phyloP scores from a whole-genome alignment of 768 basidiomycete genomes.

The Paxillus rubicundulus region DNA sequence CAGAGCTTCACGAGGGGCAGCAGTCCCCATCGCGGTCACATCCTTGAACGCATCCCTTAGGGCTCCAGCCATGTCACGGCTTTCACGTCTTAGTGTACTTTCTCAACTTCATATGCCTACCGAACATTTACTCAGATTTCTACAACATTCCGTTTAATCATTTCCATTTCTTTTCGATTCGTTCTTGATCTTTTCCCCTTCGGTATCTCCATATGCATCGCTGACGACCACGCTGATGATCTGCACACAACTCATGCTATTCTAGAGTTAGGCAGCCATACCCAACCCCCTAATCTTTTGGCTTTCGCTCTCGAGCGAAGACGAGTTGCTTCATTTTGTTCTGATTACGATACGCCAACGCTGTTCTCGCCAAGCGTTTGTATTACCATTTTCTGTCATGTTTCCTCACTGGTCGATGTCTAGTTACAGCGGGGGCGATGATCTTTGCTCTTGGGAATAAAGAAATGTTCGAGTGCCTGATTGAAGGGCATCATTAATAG shows the following conservation, averaged over 20 bases:
- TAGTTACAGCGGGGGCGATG: neutral
- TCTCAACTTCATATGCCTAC: slow-evolving; percentile 13
- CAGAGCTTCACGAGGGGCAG: slow-evolving; percentile 29
- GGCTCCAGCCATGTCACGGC: neutral
- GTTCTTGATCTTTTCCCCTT: slow-evolving; percentile 5
- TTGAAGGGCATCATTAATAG: slow-evolving; percentile 7
- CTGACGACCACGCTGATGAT: slow-evolving; percentile 16
- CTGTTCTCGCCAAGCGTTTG: slow-evolving; percentile 5
- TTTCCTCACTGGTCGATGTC: neutral
- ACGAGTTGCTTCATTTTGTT: neutral
- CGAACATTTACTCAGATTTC: neutral
- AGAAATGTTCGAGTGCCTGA: too few species aligned
- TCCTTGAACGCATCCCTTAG: slow-evolving; percentile 9
- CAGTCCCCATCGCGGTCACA: slow-evolving; percentile 27
- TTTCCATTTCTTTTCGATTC: slow-evolving; percentile 1
- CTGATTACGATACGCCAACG: neutral
- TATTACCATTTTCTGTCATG: slow-evolving; percentile 3
- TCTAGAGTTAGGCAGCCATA: slow-evolving; percentile 25
- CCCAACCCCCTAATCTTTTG: slow-evolving; percentile 26
- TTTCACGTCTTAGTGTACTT: slow-evolving; percentile 9
- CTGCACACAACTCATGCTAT: slow-evolving; percentile 12
- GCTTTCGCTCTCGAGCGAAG: slow-evolving; percentile 1
- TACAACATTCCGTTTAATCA: neutral
- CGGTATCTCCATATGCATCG: slow-evolving; percentile 32
- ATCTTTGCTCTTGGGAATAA: too few species aligned